Evolutionary conservation across 2,329 filamentous ascomycete genomes (phyloP), one percentile per base, ranked within the genome.

Genomic region (Beauveria sp.): DNA sequence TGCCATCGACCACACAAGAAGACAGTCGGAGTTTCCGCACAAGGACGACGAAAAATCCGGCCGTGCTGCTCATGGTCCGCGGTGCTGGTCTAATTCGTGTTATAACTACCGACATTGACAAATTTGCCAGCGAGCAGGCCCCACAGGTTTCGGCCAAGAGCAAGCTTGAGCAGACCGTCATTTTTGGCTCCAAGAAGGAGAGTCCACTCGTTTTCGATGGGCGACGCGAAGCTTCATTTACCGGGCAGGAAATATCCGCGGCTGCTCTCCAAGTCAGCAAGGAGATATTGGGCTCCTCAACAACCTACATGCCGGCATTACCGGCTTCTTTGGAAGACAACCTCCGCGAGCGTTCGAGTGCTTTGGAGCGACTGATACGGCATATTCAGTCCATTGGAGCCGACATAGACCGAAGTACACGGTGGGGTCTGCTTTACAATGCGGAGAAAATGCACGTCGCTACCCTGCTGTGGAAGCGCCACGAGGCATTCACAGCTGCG

Each of bases 131-230:
- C 64, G 81, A 83, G 58, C 74, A 76, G 58, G 79, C 84, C 5
- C 85, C 84, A 1, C 75, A 79, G 66, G 84, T 96, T 18, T 93
- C 90, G 1, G 89, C 91, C 7, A 95, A 91, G 74, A 90, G 86
- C 74, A 96, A 95, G 74, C 81, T 99, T 46, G 91, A 97, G 70
- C 93, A 99, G 75, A 93, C 93, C 2, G 89, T 98, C 1, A 98
- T 97, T 75, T 98, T 91, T 71, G 93, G 93, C 2, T 86, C 85
- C 53, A 86, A 90, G 70, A 82, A 87, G 64, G 86, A 90, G 69
- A 98, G 92, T 68, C 89, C 93, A n/a, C 76, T 99, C n/a, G 86
- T 92, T 64, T 91, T 99, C 68, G 84, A 88, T 49, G 83, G 86
- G 49, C 84, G 85, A 65, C 79, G 84, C 45, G 85, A 86, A 60